These are phyloP conservation scores for Wilhelminamyces savonicus DNA, from an alignment of 805 yeast species.

Conservation along the genomic window DNA sequence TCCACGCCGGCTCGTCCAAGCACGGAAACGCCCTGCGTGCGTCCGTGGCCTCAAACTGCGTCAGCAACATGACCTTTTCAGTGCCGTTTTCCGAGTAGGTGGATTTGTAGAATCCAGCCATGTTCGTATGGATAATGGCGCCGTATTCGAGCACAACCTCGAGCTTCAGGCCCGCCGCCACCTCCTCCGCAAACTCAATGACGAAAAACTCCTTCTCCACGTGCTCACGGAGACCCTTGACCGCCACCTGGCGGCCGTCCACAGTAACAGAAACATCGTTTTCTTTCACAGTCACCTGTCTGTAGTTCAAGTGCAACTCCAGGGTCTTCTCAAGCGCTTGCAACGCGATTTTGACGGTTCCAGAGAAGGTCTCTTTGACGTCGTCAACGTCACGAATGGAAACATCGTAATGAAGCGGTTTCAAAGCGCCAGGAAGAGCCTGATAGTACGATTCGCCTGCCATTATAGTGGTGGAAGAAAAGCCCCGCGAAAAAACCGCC, in stretches of 20 bases:
- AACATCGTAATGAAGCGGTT: conserved; percentile 70
- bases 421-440: conserved; percentile 57
- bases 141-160: conserved; percentile 26
- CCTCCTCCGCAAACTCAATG: conserved; percentile 44
- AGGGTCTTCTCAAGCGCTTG: conserved; percentile 36
- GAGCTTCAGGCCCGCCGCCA: conserved; percentile 18
- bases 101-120: conserved; percentile 53
- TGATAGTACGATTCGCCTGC: conserved; percentile 25
- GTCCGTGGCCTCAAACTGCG: conserved; percentile 56
- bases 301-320: conserved; percentile 43
- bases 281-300: conserved; percentile 29
- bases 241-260: conserved; percentile 18
- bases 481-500: not conserved
- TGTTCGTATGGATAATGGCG: conserved; percentile 46
- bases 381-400: conserved; percentile 55
- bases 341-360: conserved; percentile 43
- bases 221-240: conserved; percentile 23
- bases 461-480: not conserved
- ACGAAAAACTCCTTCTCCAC: conserved; percentile 58
- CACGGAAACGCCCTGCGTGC: conserved; percentile 57
- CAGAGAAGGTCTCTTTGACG: conserved; percentile 38
- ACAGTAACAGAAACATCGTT: conserved; percentile 14
- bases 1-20: conserved; percentile 49
- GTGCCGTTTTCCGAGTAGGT: conserved; percentile 33
- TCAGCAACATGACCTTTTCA: conserved; percentile 37